Evolutionary conservation across 2,329 filamentous ascomycete genomes (phyloP), one percentile per base, ranked within the genome.

Genomic region (Leptographium galeiforme): DNA sequence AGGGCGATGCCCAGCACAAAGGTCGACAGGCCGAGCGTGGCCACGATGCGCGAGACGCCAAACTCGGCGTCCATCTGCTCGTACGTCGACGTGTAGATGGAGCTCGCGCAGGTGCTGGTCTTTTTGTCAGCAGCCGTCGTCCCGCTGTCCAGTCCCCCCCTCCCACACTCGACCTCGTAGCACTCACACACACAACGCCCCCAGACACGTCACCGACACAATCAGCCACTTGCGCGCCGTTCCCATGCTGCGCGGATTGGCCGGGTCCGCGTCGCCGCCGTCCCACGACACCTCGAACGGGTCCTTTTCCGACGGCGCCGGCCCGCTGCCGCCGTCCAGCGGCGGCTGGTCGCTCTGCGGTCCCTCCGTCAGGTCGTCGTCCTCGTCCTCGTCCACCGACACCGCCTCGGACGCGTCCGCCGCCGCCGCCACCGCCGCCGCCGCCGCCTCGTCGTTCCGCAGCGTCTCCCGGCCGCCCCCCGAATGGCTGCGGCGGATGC

Each of bases 1-100:
- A 82, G 60, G n/a, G 71, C 72, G 56, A 80, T 79, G 18, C 90
- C 90, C 53, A 89, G 75, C 49, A 95, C 89, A 63, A 90, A 96
- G 1, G 85, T 75, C 0, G 87, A 89, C 51, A 96, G 71, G 0
- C 90, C 91, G 11, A 95, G 67, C 4, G 88, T 89, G 13, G 85
- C 87, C 30, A 94, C 76, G 50, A 87, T 72, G 53, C 79, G 76
- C 0, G 85, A 85, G 61, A 78, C 78, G 58, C 78, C 70, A 61
- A 95, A 94, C 55, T 94, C 86, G 32, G 73, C 69, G 57, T 84
- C 80, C 68, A 95, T 80, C 66, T 93, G 85, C 18, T 62, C 64
- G 66, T 95, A 96, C 0, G 87, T 93, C 13, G 81, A 80, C 0
- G 89, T 91, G 67, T 96, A 95, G 61, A 95, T 81, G n/a, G 89